A percentile compares a stretch with the other conserved stretches of the same genome.
Conservation (phyloP, 805 yeast species). For the Saturnispora galanensis region DNA sequence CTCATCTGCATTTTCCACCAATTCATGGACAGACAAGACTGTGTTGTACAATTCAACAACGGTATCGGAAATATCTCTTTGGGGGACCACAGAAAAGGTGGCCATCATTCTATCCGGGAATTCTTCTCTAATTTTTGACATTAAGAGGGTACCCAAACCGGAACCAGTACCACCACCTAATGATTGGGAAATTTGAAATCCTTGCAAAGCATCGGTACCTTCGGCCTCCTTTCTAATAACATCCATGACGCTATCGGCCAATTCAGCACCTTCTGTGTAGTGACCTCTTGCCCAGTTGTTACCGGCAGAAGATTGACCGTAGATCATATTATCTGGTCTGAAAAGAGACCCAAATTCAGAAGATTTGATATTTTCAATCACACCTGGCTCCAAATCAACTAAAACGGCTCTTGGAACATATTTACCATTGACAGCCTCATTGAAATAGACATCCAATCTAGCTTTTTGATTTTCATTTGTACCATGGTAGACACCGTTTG, state of each 20-base stretch:
- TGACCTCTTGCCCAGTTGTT: constrained; percentile 97
- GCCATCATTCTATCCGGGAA: constrained; percentile 96
- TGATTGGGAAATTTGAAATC: constrained; percentile 83
- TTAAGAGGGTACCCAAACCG: constrained; percentile 87
- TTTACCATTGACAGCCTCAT: constrained; percentile 78
- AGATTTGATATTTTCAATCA: constrained; percentile 74
- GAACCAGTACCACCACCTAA: constrained; percentile 94
- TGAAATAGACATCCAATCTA: constrained; percentile 69
- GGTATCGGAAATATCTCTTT: constrained; percentile 85
- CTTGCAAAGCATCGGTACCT: constrained; percentile 86
- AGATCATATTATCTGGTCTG: constrained; percentile 86
- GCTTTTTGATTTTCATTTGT: constrained; percentile 40
- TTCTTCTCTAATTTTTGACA: constrained; percentile 82
- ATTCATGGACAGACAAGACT: constrained; percentile 80
- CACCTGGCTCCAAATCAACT: constrained; percentile 91
- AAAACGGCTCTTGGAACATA: constrained; percentile 91
- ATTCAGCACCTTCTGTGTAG: constrained; percentile 94
- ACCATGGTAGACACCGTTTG: constrained; percentile 64
- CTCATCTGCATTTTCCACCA: constrained; percentile 84
- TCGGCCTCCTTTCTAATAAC: constrained; percentile 91
- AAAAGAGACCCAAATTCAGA: constrained; percentile 77
- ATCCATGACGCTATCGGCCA: constrained; percentile 82
- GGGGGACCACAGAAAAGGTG: constrained; percentile 86
- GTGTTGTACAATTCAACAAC: constrained; percentile 95
- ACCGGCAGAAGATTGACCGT: constrained; percentile 89